Conservation (phyloP, 352 stramenopile species). For the Phytophthora multivora region DNA sequence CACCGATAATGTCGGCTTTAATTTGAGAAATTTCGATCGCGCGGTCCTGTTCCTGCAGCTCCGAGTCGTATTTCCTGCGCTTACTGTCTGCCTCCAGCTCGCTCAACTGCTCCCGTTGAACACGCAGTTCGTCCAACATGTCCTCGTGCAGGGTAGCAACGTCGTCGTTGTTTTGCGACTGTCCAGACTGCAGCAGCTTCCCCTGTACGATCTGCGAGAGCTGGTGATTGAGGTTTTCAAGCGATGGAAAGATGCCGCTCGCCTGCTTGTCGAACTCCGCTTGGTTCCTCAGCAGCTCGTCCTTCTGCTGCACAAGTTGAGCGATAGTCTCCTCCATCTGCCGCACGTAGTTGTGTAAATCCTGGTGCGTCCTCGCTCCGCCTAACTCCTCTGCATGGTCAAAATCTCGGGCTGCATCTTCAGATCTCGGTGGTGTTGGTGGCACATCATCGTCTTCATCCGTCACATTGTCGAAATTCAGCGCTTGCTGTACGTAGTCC, state of each 20-base stretch:
- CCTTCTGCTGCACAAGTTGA: conserved; percentile 78
- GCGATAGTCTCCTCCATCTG: conserved; percentile 85
- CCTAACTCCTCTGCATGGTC: conserved; percentile 27
- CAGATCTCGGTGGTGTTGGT: conserved; percentile 15
- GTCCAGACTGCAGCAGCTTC: conserved; percentile 48
- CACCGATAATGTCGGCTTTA: conserved; percentile 70
- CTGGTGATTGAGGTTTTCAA: conserved; percentile 81
- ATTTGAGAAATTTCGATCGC: conserved; percentile 79
- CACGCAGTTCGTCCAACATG: conserved; percentile 72
- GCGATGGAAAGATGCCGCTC: conserved; percentile 81
- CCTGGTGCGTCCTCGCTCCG: conserved; percentile 40
- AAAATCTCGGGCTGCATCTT: conserved; percentile 15
- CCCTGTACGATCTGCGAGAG: conserved; percentile 80
- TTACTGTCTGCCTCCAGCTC: conserved; percentile 77
- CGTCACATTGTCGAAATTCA: conserved; percentile 70
- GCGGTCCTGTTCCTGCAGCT: conserved; percentile 78
- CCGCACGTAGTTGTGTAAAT: conserved; percentile 73
- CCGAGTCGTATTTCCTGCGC: conserved; percentile 69
- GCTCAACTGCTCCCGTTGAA: conserved; percentile 72
- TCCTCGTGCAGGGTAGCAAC: conserved; percentile 72
- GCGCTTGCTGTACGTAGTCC: conserved; percentile 73
- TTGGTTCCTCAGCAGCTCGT: conserved; percentile 76
- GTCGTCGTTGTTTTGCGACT: conserved; percentile 61
- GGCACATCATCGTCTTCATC: conserved; percentile 43
- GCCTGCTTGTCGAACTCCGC: conserved; percentile 84